Percentiles rank a stretch among this genome's conserved stretches.
Conservation (phyloP, 1,284 basidiomycete genomes). For the Heterobasidion occidentale region DNA sequence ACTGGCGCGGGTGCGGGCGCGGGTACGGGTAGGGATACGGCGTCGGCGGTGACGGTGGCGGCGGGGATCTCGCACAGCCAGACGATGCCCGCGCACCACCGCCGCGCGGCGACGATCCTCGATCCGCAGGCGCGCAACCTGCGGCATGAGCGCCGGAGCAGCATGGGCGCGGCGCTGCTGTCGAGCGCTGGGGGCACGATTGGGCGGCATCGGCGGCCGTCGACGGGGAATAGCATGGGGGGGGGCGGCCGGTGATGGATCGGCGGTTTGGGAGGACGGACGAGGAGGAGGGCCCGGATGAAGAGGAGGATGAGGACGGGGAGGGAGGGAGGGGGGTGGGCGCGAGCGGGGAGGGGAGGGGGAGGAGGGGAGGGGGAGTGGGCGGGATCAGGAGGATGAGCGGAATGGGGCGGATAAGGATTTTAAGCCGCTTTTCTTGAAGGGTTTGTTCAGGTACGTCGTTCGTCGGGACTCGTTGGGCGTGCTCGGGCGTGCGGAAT, state of each 20-base stretch:
- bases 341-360: conserved; percentile 9
- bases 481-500: background rate
- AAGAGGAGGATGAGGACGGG: conserved; percentile 36
- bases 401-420: conserved; percentile 54
- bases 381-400: conserved; percentile 21
- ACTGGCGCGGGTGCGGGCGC: background rate
- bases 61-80: conserved; percentile 35
- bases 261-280: conserved; percentile 43
- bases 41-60: conserved; percentile 24
- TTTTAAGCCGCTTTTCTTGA: conserved; percentile 84
- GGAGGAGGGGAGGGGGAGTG: conserved; percentile 20
- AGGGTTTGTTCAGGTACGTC: conserved; percentile 79
- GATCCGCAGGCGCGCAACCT: conserved; percentile 53
- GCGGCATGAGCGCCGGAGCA: conserved; percentile 71
- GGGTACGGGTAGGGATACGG: conserved; percentile 19
- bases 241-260: conserved; percentile 30
- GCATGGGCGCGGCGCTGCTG: conserved; percentile 58
- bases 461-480: background rate
- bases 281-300: conserved; percentile 33
- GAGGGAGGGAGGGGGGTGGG: conserved; percentile 19
- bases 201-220: conserved; percentile 58
- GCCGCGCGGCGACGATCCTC: conserved; percentile 66
- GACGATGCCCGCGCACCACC: conserved; percentile 59
- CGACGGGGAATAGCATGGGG: conserved; percentile 44
- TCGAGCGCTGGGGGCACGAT: conserved; percentile 45